Evolutionary conservation across 2,329 filamentous ascomycete genomes (phyloP).

Genomic region (Penicillium sp.): DNA sequence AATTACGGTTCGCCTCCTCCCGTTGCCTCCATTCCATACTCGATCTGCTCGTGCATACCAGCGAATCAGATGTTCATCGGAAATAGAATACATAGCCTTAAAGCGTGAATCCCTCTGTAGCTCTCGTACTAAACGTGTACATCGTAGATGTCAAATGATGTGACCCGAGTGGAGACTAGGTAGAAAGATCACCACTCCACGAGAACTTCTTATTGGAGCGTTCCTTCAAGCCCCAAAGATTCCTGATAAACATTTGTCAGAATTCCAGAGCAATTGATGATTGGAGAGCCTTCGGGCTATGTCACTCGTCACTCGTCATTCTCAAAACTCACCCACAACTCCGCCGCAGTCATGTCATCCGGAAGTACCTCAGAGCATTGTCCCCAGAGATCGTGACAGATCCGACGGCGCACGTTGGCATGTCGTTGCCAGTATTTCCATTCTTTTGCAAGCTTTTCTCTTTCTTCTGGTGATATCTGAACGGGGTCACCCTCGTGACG

Average conservation of each 20-base stretch:
- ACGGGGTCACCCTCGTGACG: slow-evolving; percentile 42
- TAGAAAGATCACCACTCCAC: slow-evolving; percentile 20
- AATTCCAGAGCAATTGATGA: slow-evolving; percentile 8
- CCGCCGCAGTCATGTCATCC: slow-evolving; percentile 48
- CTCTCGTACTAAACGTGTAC: not conserved
- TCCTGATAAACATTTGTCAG: slow-evolving; percentile 28
- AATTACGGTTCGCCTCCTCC: slow-evolving; percentile 17
- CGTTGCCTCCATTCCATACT: slow-evolving; percentile 24
- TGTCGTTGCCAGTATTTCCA: slow-evolving; percentile 48
- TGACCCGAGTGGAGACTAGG: slow-evolving; percentile 18
- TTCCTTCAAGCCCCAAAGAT: slow-evolving; percentile 41
- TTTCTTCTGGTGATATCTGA: slow-evolving; percentile 51
- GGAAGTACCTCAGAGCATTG: slow-evolving; percentile 50
- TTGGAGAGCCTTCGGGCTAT: not conserved
- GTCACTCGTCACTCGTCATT: not conserved
- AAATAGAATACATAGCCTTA: not conserved
- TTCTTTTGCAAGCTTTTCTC: slow-evolving; percentile 47
- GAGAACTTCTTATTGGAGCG: slow-evolving; percentile 24
- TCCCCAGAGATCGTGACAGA: slow-evolving; percentile 54
- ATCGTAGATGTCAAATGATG: slow-evolving; percentile 25
- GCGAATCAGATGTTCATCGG: slow-evolving; percentile 1
- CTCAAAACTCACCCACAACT: slow-evolving; percentile 48
- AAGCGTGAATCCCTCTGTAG: not conserved
- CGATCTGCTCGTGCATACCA: not conserved
- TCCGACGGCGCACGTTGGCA: slow-evolving; percentile 46